Evolutionary conservation across 495 filamentous ascomycete genomes (phyloP), one percentile per base, ranked within the genome.

Genomic region (Penicillium maclennaniae): DNA sequence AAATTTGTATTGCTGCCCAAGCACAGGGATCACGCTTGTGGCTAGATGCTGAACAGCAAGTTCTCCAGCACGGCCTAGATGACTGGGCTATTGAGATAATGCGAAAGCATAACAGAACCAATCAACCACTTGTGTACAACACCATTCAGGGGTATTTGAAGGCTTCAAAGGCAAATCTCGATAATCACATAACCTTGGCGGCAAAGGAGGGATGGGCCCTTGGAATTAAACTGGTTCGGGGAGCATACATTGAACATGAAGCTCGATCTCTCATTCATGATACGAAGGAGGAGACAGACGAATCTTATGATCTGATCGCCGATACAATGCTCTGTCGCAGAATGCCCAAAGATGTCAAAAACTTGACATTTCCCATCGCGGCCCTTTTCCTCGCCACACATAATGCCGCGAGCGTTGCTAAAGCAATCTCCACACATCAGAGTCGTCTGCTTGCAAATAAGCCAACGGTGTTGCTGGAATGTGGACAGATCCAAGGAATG

Each of bases 401-500:
- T 37, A 75, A 75, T 46, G 58, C 63, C 1, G 58, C 60, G 1
- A 66, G 63, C 31, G 61, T 66, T 15, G 55, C 55, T n/a, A 71
- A 64, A 39, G 71, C 70, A 6, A 65, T 62, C 26, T 15, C 59
- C 1, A 64, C 65, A 0, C 54, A 62, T n/a, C 68, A 62, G 12
- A 20, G 51, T 1, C 59, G 53, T 6, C 55, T 69, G 4, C 42
- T 56, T n/a, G 41, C 52, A 2, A 43, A 58, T 8, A 39, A 57
- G 16, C 66, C 62, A n/a, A 71, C 61, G 8, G 45, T 68, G 6
- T 19, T 54, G 27, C 56, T 68, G 12, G 69, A 72, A 27, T 72
- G 69, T 49, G 69, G 69, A 3, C 91, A 96, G 70, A 78, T 96
- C 17, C 85, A 90, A 73, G 65, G 69, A 0, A 72, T 71, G 69